Evolutionary conservation across 768 basidiomycete genomes (phyloP), one percentile per base, ranked within the genome.

Genomic region (Coprinopsis strossmayeri): DNA sequence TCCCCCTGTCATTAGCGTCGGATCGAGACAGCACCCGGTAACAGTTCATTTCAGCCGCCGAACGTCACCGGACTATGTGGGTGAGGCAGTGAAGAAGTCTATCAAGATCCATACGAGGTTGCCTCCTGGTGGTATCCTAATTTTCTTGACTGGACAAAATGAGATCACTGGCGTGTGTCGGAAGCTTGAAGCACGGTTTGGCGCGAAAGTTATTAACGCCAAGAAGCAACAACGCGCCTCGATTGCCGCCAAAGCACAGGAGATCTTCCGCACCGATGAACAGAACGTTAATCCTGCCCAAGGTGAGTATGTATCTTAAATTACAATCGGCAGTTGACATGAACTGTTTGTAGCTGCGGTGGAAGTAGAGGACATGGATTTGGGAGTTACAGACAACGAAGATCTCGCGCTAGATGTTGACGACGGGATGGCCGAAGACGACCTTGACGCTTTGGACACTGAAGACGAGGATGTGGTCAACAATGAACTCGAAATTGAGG

Each of bases 101-200:
- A 70, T 75, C 49, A 94, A 96, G 65, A 97, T 99, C 35, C 96
- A 99, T 64, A 77, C 87, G 13, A 81, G 91, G 15, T 69, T 99
- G 17, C 96, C 96, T 1, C 81, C 89, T 0, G 96, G 96, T 0
- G 96, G 94, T 2, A 85, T 99, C 28, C 73, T 99, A 42, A 81
- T 95, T 41, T 96, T 96, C 63, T 69, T 98, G 54, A 98, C 96
- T 0, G 96, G 96, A 18, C 95, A 97, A 65, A 89, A 90, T 53
- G 96, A 99, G 68, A 98, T 99, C 56, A 72, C 74, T 12, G 85
- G 86, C 2, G 79, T 96, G 1, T 94, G 91, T 61, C 74, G 79
- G 58, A 84, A 81, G 59, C 65, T 99, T 45, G 87, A 94, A 59
- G 78, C 79, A 38, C 81, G 73, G 58, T 97, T 87, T 59, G 81